phyloP scores from a whole-genome alignment of 257 asterid genomes.

The Solanum boliviense region DNA sequence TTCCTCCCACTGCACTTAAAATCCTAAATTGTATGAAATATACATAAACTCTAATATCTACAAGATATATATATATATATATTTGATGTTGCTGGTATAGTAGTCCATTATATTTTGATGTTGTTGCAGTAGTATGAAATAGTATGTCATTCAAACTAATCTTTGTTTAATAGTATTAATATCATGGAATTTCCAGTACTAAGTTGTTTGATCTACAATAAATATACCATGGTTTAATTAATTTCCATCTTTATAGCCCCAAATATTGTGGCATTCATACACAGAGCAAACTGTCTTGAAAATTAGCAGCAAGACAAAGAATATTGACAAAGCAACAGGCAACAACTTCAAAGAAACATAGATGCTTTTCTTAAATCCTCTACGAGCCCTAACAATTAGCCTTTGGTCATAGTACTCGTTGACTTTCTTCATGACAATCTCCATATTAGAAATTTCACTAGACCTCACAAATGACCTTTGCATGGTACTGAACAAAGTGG shows the following conservation, averaged over 20 bases:
- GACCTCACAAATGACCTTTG: constrained; percentile 13
- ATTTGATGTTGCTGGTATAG: background rate
- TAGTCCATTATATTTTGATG: background rate
- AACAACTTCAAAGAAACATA: constrained; percentile 12
- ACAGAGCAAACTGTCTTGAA: constrained; percentile 33
- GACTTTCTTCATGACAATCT: constrained; percentile 22
- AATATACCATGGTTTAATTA: background rate
- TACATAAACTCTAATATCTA: background rate
- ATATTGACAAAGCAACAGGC: constrained; percentile 11
- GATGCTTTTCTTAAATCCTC: constrained; percentile 9
- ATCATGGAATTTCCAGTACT: background rate
- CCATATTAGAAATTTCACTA: constrained; percentile 10
- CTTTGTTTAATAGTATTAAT: too few species aligned
- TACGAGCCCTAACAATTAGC: constrained; percentile 10
- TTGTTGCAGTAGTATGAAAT: background rate
- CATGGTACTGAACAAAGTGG: constrained; percentile 30
- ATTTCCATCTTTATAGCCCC: background rate
- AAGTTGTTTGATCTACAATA: background rate
- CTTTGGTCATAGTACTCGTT: constrained; percentile 16
- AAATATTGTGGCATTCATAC: constrained; percentile 14
- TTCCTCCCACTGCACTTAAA: background rate
- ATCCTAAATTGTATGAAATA: background rate
- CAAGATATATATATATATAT: background rate
- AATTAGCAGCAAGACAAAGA: constrained; percentile 19
- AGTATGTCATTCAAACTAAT: background rate